A percentile compares a stretch with the other conserved stretches of the same genome.
phyloP scores from a whole-genome alignment of 257 asterid species.

The Solanum dulcamara region DNA sequence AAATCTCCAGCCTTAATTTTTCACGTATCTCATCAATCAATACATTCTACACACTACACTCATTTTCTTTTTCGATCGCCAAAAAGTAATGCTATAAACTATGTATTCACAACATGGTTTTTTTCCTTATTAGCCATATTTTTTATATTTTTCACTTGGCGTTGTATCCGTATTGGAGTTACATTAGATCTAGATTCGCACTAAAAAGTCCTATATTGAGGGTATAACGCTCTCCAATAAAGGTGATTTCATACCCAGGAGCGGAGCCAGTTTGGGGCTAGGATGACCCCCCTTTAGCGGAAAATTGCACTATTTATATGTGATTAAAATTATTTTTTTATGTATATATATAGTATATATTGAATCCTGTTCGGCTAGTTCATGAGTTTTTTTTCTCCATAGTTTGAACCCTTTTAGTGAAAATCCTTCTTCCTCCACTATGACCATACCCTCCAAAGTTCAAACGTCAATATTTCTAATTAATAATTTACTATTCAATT shows the following conservation, averaged over 20 bases:
- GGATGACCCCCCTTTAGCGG: neutral
- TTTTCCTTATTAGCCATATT: neutral
- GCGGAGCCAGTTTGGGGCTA: neutral
- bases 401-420: neutral
- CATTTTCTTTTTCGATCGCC: neutral
- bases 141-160: neutral
- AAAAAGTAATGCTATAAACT: neutral
- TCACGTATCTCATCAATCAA: neutral
- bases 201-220: neutral
- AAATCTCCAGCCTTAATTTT: neutral
- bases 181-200: neutral
- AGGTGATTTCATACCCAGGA: neutral
- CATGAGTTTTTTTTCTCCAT: neutral
- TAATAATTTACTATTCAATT: neutral
- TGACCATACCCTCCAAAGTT: neutral
- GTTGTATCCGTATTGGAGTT: neutral
- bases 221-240: neutral
- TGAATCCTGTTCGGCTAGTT: neutral
- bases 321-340: neutral
- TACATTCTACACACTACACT: neutral
- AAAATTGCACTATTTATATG: no score
- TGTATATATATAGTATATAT: no score
- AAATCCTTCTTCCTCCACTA: neutral
- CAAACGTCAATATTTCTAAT: neutral
- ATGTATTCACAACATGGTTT: neutral